A percentile compares a stretch with the other conserved stretches of the same genome.
phyloP scores from a whole-genome alignment of 768 basidiomycete genomes.

The Boletus fagicola region DNA sequence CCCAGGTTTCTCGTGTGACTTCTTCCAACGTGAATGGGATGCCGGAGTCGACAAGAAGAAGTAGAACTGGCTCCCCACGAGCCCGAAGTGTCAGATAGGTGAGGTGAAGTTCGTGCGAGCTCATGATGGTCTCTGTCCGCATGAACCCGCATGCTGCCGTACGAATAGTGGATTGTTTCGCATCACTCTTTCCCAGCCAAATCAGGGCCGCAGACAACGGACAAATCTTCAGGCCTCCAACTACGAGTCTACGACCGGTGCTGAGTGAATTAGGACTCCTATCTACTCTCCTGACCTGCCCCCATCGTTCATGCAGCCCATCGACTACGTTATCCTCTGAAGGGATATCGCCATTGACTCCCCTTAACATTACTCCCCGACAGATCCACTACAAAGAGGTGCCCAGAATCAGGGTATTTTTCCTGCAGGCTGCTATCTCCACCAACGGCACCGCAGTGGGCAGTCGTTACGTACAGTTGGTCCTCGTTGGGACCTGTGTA shows the following conservation, averaged over 20 bases:
- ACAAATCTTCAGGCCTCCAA: background rate
- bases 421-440: constrained; percentile 44
- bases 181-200: background rate
- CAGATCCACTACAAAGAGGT: constrained; percentile 35
- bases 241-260: background rate
- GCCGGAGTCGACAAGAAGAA: constrained; percentile 27
- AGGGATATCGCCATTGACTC: constrained; percentile 22
- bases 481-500: constrained; percentile 56
- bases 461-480: constrained; percentile 54
- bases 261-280: background rate
- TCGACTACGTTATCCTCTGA: constrained; percentile 16
- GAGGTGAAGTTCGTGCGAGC: constrained; percentile 18
- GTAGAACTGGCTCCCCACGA: constrained; percentile 28
- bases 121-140: constrained; percentile 8
- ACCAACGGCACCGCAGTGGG: constrained; percentile 57
- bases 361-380: constrained; percentile 27
- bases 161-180: background rate
- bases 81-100: constrained; percentile 24
- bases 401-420: constrained; percentile 35
- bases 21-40: constrained; percentile 21
- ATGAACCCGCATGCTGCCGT: background rate
- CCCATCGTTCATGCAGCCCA: background rate
- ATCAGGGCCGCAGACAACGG: background rate
- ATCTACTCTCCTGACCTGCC: background rate
- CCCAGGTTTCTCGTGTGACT: constrained; percentile 18